phyloP scores from a whole-genome alignment of 2,329 filamentous ascomycete genomes.

The Didymella sp. region DNA sequence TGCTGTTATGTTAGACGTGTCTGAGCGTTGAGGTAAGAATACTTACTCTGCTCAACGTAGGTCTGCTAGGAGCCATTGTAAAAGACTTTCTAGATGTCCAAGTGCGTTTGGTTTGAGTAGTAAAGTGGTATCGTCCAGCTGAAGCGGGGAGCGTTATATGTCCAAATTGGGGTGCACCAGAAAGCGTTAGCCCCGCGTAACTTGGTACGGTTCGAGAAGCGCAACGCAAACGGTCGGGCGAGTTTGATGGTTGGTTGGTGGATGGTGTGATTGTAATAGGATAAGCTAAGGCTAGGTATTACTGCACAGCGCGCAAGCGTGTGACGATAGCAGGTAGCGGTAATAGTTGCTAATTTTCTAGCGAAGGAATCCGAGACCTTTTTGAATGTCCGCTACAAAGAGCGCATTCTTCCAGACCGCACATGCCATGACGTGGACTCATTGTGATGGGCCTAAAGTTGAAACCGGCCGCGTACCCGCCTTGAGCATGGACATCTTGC shows the following conservation, averaged over 20 bases:
- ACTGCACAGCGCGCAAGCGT: constrained; percentile 24
- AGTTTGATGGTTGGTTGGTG: constrained; percentile 22
- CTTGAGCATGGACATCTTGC: constrained; percentile 16
- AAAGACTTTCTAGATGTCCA: constrained; percentile 2
- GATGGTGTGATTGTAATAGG: constrained; percentile 25
- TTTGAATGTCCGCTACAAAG: constrained; percentile 23
- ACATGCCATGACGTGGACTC: constrained; percentile 38
- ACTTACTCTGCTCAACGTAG: constrained; percentile 34
- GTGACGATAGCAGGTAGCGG: constrained; percentile 6
- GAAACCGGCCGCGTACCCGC: constrained; percentile 22
- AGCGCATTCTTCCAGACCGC: constrained; percentile 26
- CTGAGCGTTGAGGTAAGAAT: background rate
- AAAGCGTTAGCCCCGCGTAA: constrained; percentile 23
- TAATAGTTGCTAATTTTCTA: constrained; percentile 1
- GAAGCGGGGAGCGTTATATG: constrained; percentile 25
- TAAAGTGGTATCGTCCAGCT: constrained; percentile 8
- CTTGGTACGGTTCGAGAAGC: constrained; percentile 20
- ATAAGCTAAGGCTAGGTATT: constrained; percentile 22
- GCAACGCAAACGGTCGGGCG: constrained; percentile 19
- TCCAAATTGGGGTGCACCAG: constrained; percentile 12
- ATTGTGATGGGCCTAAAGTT: constrained; percentile 18
- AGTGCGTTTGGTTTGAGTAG: background rate
- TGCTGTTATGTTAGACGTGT: constrained; percentile 23
- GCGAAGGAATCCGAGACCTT: constrained; percentile 5
- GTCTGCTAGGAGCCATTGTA: constrained; percentile 33